Conservation (phyloP, 2,329 filamentous ascomycete genomes). For the Alternaria viburni region DNA sequence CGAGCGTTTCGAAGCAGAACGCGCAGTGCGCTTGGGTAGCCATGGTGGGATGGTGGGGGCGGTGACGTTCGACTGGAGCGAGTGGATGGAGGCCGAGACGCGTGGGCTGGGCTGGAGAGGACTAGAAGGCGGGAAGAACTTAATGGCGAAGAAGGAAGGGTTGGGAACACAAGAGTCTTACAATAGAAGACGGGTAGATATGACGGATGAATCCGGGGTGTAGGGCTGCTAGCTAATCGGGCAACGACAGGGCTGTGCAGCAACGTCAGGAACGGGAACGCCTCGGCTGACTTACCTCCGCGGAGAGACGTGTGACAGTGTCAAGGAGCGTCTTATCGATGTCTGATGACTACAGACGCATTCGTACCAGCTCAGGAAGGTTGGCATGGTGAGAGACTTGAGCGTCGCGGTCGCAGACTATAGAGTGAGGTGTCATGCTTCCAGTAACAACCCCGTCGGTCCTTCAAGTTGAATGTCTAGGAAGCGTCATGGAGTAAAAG, state of each 20-base stretch:
- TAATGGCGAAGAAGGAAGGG: neutral
- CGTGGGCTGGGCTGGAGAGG: neutral
- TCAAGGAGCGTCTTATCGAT: slow-evolving; percentile 15
- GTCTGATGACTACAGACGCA: slow-evolving; percentile 21
- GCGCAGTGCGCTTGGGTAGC: slow-evolving; percentile 85
- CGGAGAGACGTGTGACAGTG: slow-evolving; percentile 38
- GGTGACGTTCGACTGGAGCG: neutral
- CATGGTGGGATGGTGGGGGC: slow-evolving; percentile 60
- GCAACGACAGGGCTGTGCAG: slow-evolving; percentile 11
- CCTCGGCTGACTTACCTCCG: slow-evolving; percentile 20
- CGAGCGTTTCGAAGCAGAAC: slow-evolving; percentile 89
- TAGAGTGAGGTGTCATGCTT: slow-evolving; percentile 10
- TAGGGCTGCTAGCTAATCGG: slow-evolving; percentile 9
- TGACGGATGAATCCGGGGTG: slow-evolving; percentile 16
- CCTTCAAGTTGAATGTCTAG: slow-evolving; percentile 13
- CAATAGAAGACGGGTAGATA: slow-evolving; percentile 3
- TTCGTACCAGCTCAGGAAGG: slow-evolving; percentile 34
- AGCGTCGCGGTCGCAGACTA: neutral
- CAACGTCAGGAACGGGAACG: slow-evolving; percentile 8
- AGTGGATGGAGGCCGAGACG: neutral
- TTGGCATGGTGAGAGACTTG: neutral
- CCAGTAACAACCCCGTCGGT: slow-evolving; percentile 22
- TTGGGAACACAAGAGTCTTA: neutral
- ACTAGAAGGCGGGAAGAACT: neutral
- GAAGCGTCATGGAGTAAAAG: slow-evolving; percentile 10